Percentiles rank a stretch among this genome's conserved stretches.
Evolutionary conservation across 805 yeast genomes (phyloP).

Genomic region (Hanseniaspora mollemarum): DNA sequence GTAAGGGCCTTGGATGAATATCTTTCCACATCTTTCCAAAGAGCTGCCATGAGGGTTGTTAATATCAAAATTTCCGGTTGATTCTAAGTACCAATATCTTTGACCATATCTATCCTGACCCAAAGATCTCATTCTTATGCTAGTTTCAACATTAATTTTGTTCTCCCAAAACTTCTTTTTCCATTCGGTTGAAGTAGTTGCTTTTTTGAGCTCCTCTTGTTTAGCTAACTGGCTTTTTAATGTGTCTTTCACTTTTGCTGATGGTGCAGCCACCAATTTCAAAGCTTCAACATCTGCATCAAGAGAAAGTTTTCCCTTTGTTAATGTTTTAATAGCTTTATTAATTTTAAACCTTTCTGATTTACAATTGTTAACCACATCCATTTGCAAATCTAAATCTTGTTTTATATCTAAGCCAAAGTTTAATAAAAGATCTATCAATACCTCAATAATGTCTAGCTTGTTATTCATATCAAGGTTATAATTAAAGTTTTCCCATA

Average conservation of each 20-base stretch:
- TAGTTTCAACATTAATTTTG: conserved; percentile 55
- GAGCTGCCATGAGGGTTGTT: conserved; percentile 31
- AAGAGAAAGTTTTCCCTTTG: neutral
- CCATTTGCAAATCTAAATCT: conserved; percentile 28
- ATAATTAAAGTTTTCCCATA: conserved; percentile 44
- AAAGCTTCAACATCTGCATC: conserved; percentile 18
- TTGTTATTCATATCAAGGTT: conserved; percentile 44
- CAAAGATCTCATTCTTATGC: conserved; percentile 60
- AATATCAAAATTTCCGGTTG: conserved; percentile 58
- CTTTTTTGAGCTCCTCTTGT: conserved; percentile 27
- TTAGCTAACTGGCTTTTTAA: conserved; percentile 20
- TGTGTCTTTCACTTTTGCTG: conserved; percentile 19
- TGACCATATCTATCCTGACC: conserved; percentile 80
- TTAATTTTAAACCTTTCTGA: conserved; percentile 28
- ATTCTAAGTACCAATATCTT: conserved; percentile 92
- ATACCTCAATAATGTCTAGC: conserved; percentile 45
- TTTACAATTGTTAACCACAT: conserved; percentile 26
- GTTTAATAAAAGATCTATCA: conserved; percentile 45
- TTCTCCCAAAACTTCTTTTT: conserved; percentile 44
- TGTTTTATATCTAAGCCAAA: conserved; percentile 27
- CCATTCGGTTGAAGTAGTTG: conserved; percentile 8
- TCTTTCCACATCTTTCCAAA: conserved; percentile 56
- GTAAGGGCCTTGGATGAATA: conserved; percentile 88
- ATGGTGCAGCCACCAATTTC: conserved; percentile 20
- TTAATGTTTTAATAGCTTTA: conserved; percentile 21